Percentiles rank a stretch among this genome's conserved stretches.
Evolutionary conservation across 495 filamentous ascomycete species (phyloP).

Genomic region (Neurospora sp.): DNA sequence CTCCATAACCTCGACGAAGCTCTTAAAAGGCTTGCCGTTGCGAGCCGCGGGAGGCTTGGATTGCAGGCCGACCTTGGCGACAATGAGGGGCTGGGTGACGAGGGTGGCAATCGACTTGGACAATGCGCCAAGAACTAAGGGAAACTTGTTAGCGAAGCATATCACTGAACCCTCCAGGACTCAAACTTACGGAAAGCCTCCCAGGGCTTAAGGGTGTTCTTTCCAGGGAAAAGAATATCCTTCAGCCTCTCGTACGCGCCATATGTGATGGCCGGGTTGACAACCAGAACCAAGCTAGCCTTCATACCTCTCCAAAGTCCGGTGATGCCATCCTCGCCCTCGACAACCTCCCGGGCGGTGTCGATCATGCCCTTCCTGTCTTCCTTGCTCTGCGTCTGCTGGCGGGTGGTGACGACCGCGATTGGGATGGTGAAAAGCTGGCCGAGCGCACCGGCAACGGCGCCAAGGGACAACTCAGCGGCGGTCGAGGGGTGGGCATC

Average conservation of each 20-base stretch:
- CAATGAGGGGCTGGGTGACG: conserved; percentile 89
- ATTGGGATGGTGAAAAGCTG: conserved; percentile 96
- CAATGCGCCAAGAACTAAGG: conserved; percentile 74
- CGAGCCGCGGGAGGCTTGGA: conserved; percentile 78
- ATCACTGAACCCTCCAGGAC: neutral
- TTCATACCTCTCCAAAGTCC: conserved; percentile 94
- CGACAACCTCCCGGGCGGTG: conserved; percentile 79
- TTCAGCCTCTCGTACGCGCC: conserved; percentile 90
- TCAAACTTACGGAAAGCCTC: conserved; percentile 78
- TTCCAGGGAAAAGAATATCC: conserved; percentile 67
- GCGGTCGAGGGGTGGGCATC: conserved; percentile 65
- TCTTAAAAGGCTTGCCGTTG: conserved; percentile 87
- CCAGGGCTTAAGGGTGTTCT: conserved; percentile 65
- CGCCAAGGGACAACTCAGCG: conserved; percentile 78
- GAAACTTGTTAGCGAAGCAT: neutral
- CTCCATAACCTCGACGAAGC: conserved; percentile 87
- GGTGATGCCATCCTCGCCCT: conserved; percentile 79
- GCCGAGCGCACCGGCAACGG: conserved; percentile 79
- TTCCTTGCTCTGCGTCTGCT: conserved; percentile 79
- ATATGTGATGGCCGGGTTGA: conserved; percentile 97
- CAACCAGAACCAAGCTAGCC: conserved; percentile 89
- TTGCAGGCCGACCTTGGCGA: conserved; percentile 95
- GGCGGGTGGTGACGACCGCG: conserved; percentile 86
- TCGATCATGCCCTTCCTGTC: conserved; percentile 82
- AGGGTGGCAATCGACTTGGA: conserved; percentile 92